Evolutionary conservation across 2,329 filamentous ascomycete genomes (phyloP).

Genomic region (Capronia coronata): DNA sequence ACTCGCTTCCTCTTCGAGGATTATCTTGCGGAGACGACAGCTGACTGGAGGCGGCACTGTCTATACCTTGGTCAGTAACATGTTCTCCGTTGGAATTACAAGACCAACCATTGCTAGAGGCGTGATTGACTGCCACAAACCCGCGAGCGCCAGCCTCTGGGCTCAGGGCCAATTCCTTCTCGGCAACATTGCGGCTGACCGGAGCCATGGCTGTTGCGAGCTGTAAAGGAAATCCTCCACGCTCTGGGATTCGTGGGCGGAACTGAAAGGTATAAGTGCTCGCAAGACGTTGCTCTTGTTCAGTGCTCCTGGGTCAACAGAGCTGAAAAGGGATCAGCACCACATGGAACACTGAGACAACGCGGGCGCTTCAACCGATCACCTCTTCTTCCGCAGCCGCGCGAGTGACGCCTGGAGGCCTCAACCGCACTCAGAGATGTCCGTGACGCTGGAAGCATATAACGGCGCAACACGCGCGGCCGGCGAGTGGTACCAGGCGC

Average conservation of each 20-base stretch:
- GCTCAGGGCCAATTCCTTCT: constrained; percentile 10
- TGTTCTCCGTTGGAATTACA: neutral
- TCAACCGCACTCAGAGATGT: neutral
- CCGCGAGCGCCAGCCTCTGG: constrained; percentile 14
- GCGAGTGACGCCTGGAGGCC: constrained; percentile 9
- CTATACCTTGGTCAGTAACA: constrained; percentile 10
- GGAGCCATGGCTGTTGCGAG: constrained; percentile 3
- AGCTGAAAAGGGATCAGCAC: constrained; percentile 3
- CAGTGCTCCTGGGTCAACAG: constrained; percentile 10
- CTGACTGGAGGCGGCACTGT: constrained; percentile 12
- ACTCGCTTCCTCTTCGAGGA: constrained; percentile 7
- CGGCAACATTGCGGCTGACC: constrained; percentile 2
- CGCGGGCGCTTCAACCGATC: constrained; percentile 15
- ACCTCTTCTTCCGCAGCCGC: constrained; percentile 8
- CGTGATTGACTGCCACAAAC: constrained; percentile 18
- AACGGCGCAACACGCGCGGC: constrained; percentile 8
- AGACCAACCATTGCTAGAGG: constrained; percentile 14
- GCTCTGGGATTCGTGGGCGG: neutral
- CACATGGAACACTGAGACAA: constrained; percentile 9
- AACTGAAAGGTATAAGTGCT: constrained; percentile 9
- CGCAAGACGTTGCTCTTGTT: neutral
- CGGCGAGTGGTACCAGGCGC: constrained; percentile 4
- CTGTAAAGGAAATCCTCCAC: neutral
- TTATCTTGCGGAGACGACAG: constrained; percentile 14
- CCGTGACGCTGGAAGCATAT: neutral